phyloP scores from a whole-genome alignment of 805 yeast species.

The Starmerella stellata region DNA sequence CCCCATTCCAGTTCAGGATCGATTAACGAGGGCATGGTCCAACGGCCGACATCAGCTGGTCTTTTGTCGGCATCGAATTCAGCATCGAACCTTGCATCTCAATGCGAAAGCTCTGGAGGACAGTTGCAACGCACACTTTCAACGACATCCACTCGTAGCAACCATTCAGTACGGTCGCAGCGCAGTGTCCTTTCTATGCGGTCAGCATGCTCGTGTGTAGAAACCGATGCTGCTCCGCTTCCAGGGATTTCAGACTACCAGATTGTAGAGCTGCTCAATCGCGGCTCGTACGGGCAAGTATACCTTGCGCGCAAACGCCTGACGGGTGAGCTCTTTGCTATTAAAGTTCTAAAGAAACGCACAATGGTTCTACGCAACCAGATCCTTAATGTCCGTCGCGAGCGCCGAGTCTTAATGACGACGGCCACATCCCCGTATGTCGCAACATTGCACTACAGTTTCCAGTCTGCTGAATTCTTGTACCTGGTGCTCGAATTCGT shows the following conservation, averaged over 20 bases:
- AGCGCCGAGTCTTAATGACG: conserved; percentile 94
- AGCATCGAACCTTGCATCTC: background rate
- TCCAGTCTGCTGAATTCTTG: conserved; percentile 71
- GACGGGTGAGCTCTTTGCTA: conserved; percentile 91
- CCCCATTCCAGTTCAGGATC: too few species aligned
- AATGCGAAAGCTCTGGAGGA: background rate
- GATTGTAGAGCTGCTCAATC: conserved; percentile 77
- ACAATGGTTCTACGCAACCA: conserved; percentile 97
- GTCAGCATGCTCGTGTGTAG: background rate
- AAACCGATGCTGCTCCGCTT: conserved; percentile 14
- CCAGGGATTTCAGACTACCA: conserved; percentile 81
- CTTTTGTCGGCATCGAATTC: background rate
- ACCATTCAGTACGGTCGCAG: background rate
- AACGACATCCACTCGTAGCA: background rate
- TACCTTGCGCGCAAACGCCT: conserved; percentile 63
- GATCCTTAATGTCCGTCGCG: conserved; percentile 83
- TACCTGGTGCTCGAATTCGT: conserved; percentile 92
- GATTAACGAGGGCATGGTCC: too few species aligned
- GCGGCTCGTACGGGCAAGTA: conserved; percentile 96
- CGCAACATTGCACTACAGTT: conserved; percentile 71
- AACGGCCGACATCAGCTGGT: too few species aligned
- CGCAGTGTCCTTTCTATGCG: background rate
- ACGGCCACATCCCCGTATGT: conserved; percentile 77
- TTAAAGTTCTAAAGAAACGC: conserved; percentile 73
- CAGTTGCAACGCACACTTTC: background rate